A percentile compares a stretch with the other conserved stretches of the same genome.
Conservation (phyloP, 2,329 filamentous ascomycete species). For the Neofusicoccum kwambonambiense region DNA sequence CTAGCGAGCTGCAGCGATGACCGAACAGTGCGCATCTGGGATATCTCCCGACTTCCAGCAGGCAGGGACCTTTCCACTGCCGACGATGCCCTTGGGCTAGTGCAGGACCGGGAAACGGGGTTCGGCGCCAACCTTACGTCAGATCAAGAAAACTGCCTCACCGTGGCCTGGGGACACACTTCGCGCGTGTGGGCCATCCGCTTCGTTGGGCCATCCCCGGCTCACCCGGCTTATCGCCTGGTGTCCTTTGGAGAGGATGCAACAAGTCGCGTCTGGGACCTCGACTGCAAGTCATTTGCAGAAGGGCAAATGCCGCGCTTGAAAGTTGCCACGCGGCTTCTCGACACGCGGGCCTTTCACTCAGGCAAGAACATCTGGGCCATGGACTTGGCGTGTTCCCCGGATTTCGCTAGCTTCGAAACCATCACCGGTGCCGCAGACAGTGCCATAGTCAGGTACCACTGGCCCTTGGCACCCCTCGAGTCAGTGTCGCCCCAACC, state of each 20-base stretch:
- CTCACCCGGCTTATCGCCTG: slow-evolving; percentile 39
- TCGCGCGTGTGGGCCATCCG: slow-evolving; percentile 87
- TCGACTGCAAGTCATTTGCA: slow-evolving; percentile 19
- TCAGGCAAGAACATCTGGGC: slow-evolving; percentile 92
- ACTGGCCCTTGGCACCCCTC: slow-evolving; percentile 2
- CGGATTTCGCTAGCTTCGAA: slow-evolving; percentile 16
- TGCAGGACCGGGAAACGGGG: slow-evolving; percentile 43
- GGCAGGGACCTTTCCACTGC: slow-evolving; percentile 21
- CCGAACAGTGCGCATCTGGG: slow-evolving; percentile 83
- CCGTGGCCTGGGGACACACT: slow-evolving; percentile 77
- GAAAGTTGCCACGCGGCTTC: slow-evolving; percentile 49
- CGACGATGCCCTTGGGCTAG: slow-evolving; percentile 27
- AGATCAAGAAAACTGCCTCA: slow-evolving; percentile 50
- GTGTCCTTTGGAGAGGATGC: slow-evolving; percentile 86
- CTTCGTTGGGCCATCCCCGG: slow-evolving; percentile 48
- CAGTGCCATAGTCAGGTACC: slow-evolving; percentile 52
- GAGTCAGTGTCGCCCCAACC: slow-evolving; percentile 12
- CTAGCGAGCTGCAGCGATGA: slow-evolving; percentile 94
- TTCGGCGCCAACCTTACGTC: slow-evolving; percentile 36
- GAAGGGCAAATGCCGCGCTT: not conserved
- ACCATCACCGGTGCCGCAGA: slow-evolving; percentile 76
- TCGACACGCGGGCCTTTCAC: slow-evolving; percentile 63
- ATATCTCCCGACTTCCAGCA: slow-evolving; percentile 61
- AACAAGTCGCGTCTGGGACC: slow-evolving; percentile 69
- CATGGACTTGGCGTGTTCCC: slow-evolving; percentile 42